A percentile compares a stretch with the other conserved stretches of the same genome.
Evolutionary conservation across 352 stramenopile genomes (phyloP).

Genomic region (Aphanomyces cochlioides): DNA sequence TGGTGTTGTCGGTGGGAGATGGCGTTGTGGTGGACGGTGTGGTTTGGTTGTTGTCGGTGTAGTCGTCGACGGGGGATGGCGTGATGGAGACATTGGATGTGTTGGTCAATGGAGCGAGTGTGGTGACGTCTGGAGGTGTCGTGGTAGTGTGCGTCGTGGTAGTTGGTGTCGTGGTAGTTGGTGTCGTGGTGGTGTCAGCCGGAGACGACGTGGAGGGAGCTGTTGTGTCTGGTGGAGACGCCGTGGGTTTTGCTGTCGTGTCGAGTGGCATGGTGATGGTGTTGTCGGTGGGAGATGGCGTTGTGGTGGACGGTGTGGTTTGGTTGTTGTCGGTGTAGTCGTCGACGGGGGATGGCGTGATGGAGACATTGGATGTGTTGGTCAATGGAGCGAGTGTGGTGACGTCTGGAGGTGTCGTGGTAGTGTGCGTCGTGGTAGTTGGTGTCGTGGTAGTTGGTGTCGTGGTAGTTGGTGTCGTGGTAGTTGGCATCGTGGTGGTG

Average conservation of each 20-base stretch:
- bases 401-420: not conserved
- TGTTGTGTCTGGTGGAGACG: conserved; percentile 3
- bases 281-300: not conserved
- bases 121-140: not conserved
- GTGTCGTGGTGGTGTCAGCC: not conserved
- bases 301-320: not conserved
- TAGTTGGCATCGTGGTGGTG: not conserved
- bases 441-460: not conserved
- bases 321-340: not conserved
- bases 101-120: not conserved
- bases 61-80: not conserved
- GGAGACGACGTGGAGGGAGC: not conserved
- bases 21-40: not conserved
- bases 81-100: not conserved
- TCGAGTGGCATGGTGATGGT: too few species aligned
- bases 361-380: not conserved
- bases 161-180: not conserved
- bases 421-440: not conserved
- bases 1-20: not conserved
- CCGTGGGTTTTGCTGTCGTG: not conserved
- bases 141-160: not conserved
- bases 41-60: not conserved
- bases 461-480: not conserved
- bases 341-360: not conserved
- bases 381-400: not conserved